phyloP scores from a whole-genome alignment of 257 asterid species.

The Nicotiana benthamiana region DNA sequence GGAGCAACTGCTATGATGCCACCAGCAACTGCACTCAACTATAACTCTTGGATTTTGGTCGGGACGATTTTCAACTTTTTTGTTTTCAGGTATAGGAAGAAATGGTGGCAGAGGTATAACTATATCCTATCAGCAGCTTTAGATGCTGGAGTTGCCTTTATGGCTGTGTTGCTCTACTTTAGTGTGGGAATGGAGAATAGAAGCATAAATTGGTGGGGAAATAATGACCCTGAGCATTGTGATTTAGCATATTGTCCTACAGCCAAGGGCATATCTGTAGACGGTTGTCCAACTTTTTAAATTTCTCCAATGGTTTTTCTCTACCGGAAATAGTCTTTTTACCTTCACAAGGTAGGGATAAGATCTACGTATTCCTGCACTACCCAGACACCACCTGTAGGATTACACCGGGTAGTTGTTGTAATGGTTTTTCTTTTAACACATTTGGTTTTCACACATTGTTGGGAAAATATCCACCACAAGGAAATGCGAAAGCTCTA shows the following conservation, averaged over 20 bases:
- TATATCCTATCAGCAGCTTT: conserved; percentile 60
- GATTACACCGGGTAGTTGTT: too few relatives aligned
- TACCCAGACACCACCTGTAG: too few relatives aligned
- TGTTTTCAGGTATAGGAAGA: conserved; percentile 54
- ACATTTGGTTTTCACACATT: too few relatives aligned
- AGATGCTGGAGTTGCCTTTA: conserved; percentile 78
- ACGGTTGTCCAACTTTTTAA: conserved; percentile 42
- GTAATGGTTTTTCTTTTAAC: too few relatives aligned
- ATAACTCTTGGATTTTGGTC: conserved; percentile 52
- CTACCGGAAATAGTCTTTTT: too few relatives aligned
- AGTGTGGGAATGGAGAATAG: conserved; percentile 34
- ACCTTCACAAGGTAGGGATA: too few relatives aligned
- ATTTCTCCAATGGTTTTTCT: background rate
- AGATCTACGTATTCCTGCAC: too few relatives aligned
- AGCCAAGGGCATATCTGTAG: conserved; percentile 47
- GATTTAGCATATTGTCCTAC: conserved; percentile 61
- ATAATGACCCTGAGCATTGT: conserved; percentile 51
- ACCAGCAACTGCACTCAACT: conserved; percentile 58
- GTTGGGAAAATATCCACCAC: too few relatives aligned
- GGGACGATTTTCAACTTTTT: conserved; percentile 59
- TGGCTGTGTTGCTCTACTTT: conserved; percentile 60
- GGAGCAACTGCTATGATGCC: conserved; percentile 66
- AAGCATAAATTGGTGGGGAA: conserved; percentile 55
- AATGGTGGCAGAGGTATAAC: conserved; percentile 76
- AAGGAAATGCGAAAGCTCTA: too few relatives aligned